These are phyloP conservation scores for Fabrea salina DNA, from an alignment of 169 alveolate genomes.

Conservation along the genomic window DNA sequence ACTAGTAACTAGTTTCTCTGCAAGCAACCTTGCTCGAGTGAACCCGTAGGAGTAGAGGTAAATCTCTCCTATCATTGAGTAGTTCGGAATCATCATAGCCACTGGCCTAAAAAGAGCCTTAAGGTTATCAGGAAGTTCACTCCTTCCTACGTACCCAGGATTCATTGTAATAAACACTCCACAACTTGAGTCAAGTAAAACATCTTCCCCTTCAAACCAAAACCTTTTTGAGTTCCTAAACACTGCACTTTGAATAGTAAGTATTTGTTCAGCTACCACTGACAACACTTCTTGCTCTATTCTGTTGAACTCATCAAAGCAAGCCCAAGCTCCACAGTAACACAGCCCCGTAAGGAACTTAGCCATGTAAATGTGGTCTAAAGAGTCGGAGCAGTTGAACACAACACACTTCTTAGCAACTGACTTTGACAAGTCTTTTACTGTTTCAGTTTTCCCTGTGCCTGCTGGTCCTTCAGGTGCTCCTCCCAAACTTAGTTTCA, in stretches of 20 bases:
- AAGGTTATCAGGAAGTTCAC: conserved; percentile 87
- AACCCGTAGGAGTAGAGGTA: conserved; percentile 82
- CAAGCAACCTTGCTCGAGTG: conserved; percentile 70
- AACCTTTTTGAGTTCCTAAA: conserved; percentile 54
- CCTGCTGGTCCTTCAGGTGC: conserved; percentile 92
- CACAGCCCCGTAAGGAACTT: conserved; percentile 82
- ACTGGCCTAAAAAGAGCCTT: conserved; percentile 87
- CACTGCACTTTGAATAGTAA: conserved; percentile 70
- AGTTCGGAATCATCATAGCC: conserved; percentile 87
- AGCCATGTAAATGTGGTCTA: conserved; percentile 83
- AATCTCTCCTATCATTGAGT: conserved; percentile 83
- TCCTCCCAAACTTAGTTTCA: conserved; percentile 82
- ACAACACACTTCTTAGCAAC: conserved; percentile 85
- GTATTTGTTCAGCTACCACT: conserved; percentile 82
- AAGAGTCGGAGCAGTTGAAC: conserved; percentile 84
- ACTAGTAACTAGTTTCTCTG: conserved; percentile 73
- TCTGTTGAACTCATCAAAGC: conserved; percentile 89
- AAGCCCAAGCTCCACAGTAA: conserved; percentile 85
- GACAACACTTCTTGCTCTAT: conserved; percentile 85
- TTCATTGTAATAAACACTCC: conserved; percentile 85
- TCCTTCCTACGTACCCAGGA: conserved; percentile 87
- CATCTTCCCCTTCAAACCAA: conserved; percentile 75
- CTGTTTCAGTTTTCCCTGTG: conserved; percentile 88
- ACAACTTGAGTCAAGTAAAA: conserved; percentile 73
- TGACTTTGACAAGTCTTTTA: conserved; percentile 85